These are phyloP conservation scores for Penicillium arizonense DNA, from an alignment of 495 filamentous ascomycete species.

Conservation along the genomic window DNA sequence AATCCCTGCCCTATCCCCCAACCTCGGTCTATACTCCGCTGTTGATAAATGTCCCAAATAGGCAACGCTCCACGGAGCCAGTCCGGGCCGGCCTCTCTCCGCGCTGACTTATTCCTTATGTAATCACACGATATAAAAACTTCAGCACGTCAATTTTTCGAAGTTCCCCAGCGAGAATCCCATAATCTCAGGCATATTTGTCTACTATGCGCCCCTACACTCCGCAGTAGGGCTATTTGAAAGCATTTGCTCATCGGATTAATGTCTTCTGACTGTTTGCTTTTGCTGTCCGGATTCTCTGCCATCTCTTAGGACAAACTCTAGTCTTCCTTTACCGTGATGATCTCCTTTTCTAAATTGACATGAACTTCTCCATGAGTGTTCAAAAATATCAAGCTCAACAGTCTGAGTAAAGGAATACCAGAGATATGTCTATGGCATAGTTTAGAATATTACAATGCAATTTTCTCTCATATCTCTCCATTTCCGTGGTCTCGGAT, in stretches of 20 bases:
- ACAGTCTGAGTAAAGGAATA: constrained; percentile 32
- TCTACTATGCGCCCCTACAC: neutral
- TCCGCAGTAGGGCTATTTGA: neutral
- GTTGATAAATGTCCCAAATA: neutral
- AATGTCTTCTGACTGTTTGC: constrained; percentile 1
- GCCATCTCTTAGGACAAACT: constrained; percentile 1
- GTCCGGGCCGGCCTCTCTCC: too few species aligned
- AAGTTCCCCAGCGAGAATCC: neutral
- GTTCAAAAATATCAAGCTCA: constrained; percentile 35
- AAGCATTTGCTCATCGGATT: constrained; percentile 4
- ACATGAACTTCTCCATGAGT: constrained; percentile 28
- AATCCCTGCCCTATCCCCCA: neutral
- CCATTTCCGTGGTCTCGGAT: too few species aligned
- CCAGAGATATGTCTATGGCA: constrained; percentile 1
- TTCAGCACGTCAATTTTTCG: neutral
- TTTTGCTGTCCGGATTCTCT: constrained; percentile 1
- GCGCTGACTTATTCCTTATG: neutral
- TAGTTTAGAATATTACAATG: too few species aligned
- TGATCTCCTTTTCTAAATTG: constrained; percentile 26
- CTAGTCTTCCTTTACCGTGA: constrained; percentile 25
- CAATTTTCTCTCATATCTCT: too few species aligned
- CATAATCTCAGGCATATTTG: neutral
- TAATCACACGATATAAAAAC: constrained; percentile 5
- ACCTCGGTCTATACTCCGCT: neutral
- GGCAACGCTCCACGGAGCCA: neutral